Evolutionary conservation across 192 early-diverging fungal genomes (phyloP).

Genomic region (Blastocladiella britannica): DNA sequence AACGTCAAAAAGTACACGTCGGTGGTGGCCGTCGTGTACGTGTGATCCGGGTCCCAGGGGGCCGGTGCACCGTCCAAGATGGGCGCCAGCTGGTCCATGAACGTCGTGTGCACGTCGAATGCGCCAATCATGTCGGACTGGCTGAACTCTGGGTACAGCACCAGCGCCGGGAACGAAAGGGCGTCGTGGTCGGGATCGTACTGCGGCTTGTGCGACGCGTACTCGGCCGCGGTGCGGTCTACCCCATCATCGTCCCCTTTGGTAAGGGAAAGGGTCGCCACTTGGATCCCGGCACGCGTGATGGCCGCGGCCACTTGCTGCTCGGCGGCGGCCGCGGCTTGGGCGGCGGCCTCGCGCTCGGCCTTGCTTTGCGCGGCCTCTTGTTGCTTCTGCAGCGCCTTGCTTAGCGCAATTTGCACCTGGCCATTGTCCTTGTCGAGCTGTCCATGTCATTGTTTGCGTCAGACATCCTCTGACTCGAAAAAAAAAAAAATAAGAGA

Average conservation of each 20-base stretch:
- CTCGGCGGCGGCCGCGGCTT: constrained; percentile 9
- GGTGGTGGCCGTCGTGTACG: constrained; percentile 47
- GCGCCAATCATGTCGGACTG: constrained; percentile 70
- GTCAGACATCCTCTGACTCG: too few species aligned
- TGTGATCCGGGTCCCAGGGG: constrained; percentile 52
- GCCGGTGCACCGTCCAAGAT: constrained; percentile 58
- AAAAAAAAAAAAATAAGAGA: constrained; percentile 10
- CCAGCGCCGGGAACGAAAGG: constrained; percentile 65
- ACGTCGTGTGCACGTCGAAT: constrained; percentile 64
- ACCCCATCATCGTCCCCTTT: too few species aligned
- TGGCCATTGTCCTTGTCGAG: not conserved
- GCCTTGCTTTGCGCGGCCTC: not conserved
- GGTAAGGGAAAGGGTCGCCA: not conserved
- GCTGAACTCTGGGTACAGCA: constrained; percentile 85
- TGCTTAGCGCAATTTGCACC: not conserved
- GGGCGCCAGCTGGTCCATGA: constrained; percentile 58
- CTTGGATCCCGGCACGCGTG: not conserved
- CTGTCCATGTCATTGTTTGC: too few species aligned
- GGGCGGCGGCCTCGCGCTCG: constrained; percentile 14
- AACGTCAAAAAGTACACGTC: constrained; percentile 62
- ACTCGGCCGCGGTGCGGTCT: too few species aligned
- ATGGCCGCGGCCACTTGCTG: constrained; percentile 11
- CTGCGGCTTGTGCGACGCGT: not conserved
- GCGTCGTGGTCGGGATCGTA: constrained; percentile 24
- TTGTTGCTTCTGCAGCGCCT: constrained; percentile 2